phyloP scores from a whole-genome alignment of 2,329 filamentous ascomycete species.

The Didymella arachidicola region DNA sequence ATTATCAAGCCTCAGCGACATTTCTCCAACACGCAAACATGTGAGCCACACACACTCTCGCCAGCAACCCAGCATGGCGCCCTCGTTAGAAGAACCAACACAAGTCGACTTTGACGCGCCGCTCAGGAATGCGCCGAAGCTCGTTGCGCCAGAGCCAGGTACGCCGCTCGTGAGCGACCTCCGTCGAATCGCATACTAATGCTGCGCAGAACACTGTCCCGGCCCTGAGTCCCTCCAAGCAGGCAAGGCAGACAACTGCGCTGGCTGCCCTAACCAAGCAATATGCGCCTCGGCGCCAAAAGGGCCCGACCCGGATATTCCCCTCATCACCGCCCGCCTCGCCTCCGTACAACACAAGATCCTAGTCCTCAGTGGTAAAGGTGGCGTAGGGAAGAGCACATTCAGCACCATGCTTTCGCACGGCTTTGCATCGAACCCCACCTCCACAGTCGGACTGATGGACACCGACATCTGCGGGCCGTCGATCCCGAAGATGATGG shows the following conservation, averaged over 20 bases:
- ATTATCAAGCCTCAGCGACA: constrained; percentile 43
- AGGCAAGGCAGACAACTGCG: constrained; percentile 79
- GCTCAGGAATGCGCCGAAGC: constrained; percentile 78
- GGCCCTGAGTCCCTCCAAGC: constrained; percentile 80
- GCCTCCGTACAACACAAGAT: constrained; percentile 88
- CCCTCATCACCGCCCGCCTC: constrained; percentile 84
- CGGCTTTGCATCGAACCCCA: constrained; percentile 82
- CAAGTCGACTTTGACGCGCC: constrained; percentile 77
- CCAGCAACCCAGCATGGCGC: constrained; percentile 68
- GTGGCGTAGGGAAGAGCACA: constrained; percentile 95
- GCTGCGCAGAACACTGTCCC: constrained; percentile 79
- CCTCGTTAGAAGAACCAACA: constrained; percentile 75
- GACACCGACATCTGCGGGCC: constrained; percentile 98
- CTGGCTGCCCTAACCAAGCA: constrained; percentile 91
- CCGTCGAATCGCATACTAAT: constrained; percentile 41
- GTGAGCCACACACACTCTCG: constrained; percentile 25
- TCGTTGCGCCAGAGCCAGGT: constrained; percentile 90
- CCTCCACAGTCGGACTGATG: constrained; percentile 88
- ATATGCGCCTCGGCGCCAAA: constrained; percentile 96
- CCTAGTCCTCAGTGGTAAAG: constrained; percentile 90
- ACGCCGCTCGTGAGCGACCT: constrained; percentile 58
- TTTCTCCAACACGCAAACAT: constrained; percentile 33
- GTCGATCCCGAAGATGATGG: constrained; percentile 98
- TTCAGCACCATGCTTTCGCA: constrained; percentile 89
- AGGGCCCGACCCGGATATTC: constrained; percentile 93